Conservation (phyloP, 1,284 basidiomycete genomes). For the Ganoderma multipileum region DNA sequence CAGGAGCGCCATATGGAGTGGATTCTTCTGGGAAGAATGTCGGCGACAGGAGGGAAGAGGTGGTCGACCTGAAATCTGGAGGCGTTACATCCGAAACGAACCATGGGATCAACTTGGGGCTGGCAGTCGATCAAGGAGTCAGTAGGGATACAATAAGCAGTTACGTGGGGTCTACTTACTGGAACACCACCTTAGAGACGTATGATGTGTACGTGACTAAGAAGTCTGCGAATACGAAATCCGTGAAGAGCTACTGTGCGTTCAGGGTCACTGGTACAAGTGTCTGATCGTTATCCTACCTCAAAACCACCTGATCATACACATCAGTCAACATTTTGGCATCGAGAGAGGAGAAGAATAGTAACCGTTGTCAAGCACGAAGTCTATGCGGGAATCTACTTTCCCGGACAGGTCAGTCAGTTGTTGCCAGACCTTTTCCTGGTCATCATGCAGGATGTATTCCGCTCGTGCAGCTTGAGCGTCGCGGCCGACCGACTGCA, state of each 20-base stretch:
- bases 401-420: conserved; percentile 54
- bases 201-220: conserved; percentile 88
- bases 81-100: conserved; percentile 94
- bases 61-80: conserved; percentile 69
- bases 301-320: conserved; percentile 86
- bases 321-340: background rate
- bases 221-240: conserved; percentile 95
- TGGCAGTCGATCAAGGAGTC: no score
- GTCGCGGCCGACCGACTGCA: conserved; percentile 84
- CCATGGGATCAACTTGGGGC: conserved; percentile 91
- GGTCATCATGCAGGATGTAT: conserved; percentile 88
- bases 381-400: conserved; percentile 75
- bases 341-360: conserved; percentile 29
- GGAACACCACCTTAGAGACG: conserved; percentile 84
- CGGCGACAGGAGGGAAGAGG: conserved; percentile 63
- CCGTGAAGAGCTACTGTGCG: conserved; percentile 84
- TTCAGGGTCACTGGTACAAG: background rate
- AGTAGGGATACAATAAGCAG: no score
- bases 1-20: conserved; percentile 17
- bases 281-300: conserved; percentile 44
- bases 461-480: conserved; percentile 77
- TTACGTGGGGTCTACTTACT: no score
- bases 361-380: conserved; percentile 90
- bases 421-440: conserved; percentile 79
- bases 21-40: conserved; percentile 55